Conservation (phyloP, 129 eudicot species). For the Calendula officinalis region DNA sequence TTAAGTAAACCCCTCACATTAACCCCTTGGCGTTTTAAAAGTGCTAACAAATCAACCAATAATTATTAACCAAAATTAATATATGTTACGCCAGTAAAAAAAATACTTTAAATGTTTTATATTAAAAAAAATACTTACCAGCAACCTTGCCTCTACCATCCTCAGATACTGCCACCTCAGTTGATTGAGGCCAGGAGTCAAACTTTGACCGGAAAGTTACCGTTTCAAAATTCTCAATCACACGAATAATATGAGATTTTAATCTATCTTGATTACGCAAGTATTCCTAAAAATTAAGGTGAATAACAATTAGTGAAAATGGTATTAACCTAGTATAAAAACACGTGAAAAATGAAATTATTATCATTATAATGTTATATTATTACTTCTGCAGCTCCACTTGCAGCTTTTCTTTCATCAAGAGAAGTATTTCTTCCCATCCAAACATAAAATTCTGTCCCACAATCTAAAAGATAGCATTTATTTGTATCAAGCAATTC, state of each 20-base stretch:
- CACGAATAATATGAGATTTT: conserved; percentile 55
- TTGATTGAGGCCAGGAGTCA: conserved; percentile 70
- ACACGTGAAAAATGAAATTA: conserved; percentile 3
- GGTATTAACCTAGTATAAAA: not conserved
- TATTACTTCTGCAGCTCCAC: conserved; percentile 69
- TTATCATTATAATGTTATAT: not conserved
- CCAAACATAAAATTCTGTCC: conserved; percentile 62
- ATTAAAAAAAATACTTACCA: conserved; percentile 42
- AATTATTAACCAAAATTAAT: conserved; percentile 9
- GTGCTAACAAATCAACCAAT: conserved; percentile 48
- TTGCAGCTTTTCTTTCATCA: conserved; percentile 63
- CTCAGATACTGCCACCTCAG: conserved; percentile 68
- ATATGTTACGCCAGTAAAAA: not conserved
- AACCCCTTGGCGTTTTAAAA: conserved; percentile 82
- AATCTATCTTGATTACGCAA: conserved; percentile 55
- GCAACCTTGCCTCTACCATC: conserved; percentile 98
- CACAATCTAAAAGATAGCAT: conserved; percentile 61
- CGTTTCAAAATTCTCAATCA: conserved; percentile 81
- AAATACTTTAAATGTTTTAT: conserved; percentile 8
- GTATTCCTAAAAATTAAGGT: conserved; percentile 44
- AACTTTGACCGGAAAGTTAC: conserved; percentile 64
- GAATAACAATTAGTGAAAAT: conserved; percentile 11
- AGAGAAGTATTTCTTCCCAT: conserved; percentile 73
- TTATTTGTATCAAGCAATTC: conserved; percentile 59
- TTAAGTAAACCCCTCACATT: conserved; percentile 84